Evolutionary conservation across 1,139 yeast species (phyloP).

Genomic region (Yamadazyma friedrichii): DNA sequence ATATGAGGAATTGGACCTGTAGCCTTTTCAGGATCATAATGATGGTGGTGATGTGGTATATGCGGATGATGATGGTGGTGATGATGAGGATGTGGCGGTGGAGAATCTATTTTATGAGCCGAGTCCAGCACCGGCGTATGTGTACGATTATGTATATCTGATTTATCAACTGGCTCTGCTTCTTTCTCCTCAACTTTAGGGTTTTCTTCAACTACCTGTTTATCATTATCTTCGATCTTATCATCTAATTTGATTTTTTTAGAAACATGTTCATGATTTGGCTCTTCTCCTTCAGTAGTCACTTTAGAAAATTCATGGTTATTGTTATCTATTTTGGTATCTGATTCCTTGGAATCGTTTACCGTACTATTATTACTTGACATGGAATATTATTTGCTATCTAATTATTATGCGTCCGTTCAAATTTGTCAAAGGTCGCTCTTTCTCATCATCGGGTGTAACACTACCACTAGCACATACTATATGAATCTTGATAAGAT

Average conservation of each 20-base stretch:
- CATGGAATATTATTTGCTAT: too few relatives aligned
- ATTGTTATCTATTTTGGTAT: not conserved
- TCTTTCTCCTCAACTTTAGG: not conserved
- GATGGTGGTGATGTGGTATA: constrained; percentile 25
- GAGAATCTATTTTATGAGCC: not conserved
- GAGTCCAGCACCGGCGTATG: not conserved
- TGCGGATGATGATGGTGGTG: constrained; percentile 15
- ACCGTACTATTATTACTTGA: too few relatives aligned
- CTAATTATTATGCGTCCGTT: not conserved
- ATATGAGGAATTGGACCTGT: constrained; percentile 13
- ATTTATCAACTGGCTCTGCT: not conserved
- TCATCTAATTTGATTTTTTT: constrained; percentile 10
- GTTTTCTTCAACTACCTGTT: not conserved
- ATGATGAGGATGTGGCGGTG: constrained; percentile 1
- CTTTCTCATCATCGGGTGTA: not conserved
- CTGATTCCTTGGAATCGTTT: too few relatives aligned
- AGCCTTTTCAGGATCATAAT: constrained; percentile 7
- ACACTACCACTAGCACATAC: too few relatives aligned
- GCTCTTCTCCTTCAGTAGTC: not conserved
- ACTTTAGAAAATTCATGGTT: not conserved
- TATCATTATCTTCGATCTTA: not conserved
- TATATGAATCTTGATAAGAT: not conserved
- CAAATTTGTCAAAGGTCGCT: not conserved
- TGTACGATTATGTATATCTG: not conserved
- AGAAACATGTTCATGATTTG: constrained; percentile 2